Percentiles rank a stretch among this genome's conserved stretches.
Conservation (phyloP, 805 yeast genomes). For the Candida manassasensis region DNA sequence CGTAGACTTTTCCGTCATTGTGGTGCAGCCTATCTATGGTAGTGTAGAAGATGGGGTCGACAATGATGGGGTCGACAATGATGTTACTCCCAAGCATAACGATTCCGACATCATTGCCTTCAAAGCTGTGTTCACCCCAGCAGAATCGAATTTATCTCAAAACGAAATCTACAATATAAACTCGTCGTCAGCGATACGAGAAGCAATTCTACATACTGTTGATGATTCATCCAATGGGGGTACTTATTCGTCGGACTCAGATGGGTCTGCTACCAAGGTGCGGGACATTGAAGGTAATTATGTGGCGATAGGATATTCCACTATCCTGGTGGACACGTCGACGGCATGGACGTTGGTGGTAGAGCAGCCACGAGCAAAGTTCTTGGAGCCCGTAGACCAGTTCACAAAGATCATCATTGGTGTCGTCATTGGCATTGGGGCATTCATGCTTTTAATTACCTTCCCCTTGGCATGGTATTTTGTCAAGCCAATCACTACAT, state of each 20-base stretch:
- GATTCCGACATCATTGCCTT: constrained; percentile 44
- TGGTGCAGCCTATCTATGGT: constrained; percentile 30
- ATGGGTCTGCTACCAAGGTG: constrained; percentile 29
- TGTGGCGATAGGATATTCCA: constrained; percentile 34
- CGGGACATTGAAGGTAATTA: constrained; percentile 15
- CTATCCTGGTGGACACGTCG: constrained; percentile 25
- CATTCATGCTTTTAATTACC: constrained; percentile 66
- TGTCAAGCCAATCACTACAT: constrained; percentile 72
- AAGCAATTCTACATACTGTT: constrained; percentile 19
- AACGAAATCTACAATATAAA: constrained; percentile 23
- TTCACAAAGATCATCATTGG: constrained; percentile 70
- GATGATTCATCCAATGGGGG: background rate
- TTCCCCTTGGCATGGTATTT: constrained; percentile 82
- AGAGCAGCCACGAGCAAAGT: constrained; percentile 55
- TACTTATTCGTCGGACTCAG: background rate
- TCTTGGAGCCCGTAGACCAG: constrained; percentile 58
- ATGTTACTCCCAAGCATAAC: constrained; percentile 23
- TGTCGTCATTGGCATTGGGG: constrained; percentile 74
- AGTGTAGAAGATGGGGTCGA: constrained; percentile 10
- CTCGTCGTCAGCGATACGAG: constrained; percentile 21
- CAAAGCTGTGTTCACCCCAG: constrained; percentile 28
- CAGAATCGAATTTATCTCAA: constrained; percentile 12
- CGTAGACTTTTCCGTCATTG: constrained; percentile 30
- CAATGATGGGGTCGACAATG: constrained; percentile 22
- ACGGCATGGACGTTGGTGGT: constrained; percentile 69